Evolutionary conservation across 768 basidiomycete species (phyloP).

Genomic region (Cyclocybe aegerita): DNA sequence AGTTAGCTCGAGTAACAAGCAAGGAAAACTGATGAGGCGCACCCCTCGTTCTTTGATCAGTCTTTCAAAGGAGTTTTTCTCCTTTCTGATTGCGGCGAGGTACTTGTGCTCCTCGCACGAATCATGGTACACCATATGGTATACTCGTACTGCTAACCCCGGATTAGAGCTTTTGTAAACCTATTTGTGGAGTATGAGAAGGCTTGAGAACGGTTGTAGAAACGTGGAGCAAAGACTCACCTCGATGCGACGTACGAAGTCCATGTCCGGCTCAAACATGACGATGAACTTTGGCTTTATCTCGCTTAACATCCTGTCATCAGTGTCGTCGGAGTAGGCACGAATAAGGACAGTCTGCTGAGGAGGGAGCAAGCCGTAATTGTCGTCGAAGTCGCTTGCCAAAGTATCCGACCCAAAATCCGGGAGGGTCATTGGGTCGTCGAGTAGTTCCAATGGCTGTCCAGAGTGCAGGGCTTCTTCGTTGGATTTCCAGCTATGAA

Average conservation of each 20-base stretch:
- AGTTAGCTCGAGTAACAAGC: not conserved
- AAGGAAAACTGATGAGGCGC: constrained; percentile 26
- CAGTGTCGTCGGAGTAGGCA: constrained; percentile 88
- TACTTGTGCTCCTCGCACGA: constrained; percentile 97
- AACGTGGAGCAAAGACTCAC: constrained; percentile 37
- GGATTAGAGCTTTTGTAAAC: constrained; percentile 86
- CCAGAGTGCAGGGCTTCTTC: constrained; percentile 15
- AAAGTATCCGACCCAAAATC: constrained; percentile 38
- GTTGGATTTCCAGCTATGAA: constrained; percentile 35
- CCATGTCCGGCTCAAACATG: constrained; percentile 91
- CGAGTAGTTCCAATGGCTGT: constrained; percentile 21
- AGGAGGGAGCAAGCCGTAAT: constrained; percentile 77
- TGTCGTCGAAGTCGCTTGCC: constrained; percentile 64
- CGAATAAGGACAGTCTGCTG: constrained; percentile 84
- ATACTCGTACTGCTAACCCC: constrained; percentile 82
- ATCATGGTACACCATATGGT: constrained; percentile 93
- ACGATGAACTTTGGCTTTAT: constrained; percentile 89
- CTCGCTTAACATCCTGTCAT: constrained; percentile 86
- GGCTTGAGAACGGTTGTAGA: not conserved
- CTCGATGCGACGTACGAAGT: constrained; percentile 91
- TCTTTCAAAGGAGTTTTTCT: constrained; percentile 92
- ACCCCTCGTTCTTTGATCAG: constrained; percentile 92
- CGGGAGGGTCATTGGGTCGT: constrained; percentile 26
- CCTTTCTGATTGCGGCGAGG: constrained; percentile 80
- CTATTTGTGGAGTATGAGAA: constrained; percentile 32